Base-by-base conservation (phyloP, 2,329 filamentous ascomycete genomes). In the Lachnellula subtilissima region DNA sequence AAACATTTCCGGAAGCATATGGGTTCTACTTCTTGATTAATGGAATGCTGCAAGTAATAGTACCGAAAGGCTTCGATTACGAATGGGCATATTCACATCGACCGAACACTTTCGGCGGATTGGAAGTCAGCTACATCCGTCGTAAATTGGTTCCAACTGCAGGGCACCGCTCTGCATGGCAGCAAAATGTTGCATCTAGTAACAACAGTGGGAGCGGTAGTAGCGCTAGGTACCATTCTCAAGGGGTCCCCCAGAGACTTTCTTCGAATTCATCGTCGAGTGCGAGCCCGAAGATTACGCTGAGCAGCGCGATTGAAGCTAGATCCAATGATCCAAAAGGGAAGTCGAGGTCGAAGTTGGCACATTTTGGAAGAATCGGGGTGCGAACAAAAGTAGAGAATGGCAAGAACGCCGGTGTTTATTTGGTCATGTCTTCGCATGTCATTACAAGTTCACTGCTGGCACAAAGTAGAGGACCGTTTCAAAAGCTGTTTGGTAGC, bases 101-200 rank as follows among this genome's bases (percentile, higher is more conserved):
- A 15, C 52, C 52, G 5, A 48, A 49, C 46, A 15, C 15, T 17
- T 54, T 54, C 36, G 52, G 52, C 14, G 52, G 52, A 6, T 32
- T 54, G 32, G 32, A 54, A 42, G 43, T 54, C 23, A 36, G 52
- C 28, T 54, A 54, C 32, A 54, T 54, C 17, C 36, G 22, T 19
- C 42, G 39, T 17, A 54, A 32, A 2, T 23, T 54, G 14, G 23
- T 15, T 48, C 32, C 42, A 12, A 52, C 50, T 15, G 14, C 39
- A 23, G 40, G 50, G 37, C 43, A 22, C 11, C 19, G 19, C 12
- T 28, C 43, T 14, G 15, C 22, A 8, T 7, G 43, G 43, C 43
- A 28, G 19, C 19, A 28, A 25, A 28, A 25, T 22, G 22, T 25
- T 22, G 19, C 43, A 28, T 28, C 17, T 1, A 22, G 43, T 14